A percentile compares a stretch with the other conserved stretches of the same genome.
These are phyloP conservation scores for Funneliformis mosseae DNA, from an alignment of 192 early-diverging fungal genomes.

Conservation along the genomic window DNA sequence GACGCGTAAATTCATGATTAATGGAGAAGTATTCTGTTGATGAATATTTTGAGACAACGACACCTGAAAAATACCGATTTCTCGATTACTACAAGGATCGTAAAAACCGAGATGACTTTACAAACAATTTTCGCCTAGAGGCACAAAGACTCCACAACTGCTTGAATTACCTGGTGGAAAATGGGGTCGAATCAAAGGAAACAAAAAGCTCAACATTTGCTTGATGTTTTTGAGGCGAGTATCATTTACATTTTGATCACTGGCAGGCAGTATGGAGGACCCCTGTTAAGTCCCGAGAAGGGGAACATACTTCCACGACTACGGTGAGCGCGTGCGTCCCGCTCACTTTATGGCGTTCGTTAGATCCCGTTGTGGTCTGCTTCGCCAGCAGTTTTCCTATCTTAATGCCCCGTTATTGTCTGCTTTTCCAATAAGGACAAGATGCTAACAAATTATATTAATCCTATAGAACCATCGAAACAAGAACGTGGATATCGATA, in stretches of 20 bases:
- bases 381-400: not conserved
- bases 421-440: constrained; percentile 14
- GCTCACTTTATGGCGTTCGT: constrained; percentile 36
- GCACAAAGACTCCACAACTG: constrained; percentile 18
- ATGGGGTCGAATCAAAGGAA: constrained; percentile 8
- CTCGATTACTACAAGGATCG: constrained; percentile 14
- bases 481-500: constrained; percentile 26
- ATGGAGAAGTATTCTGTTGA: constrained; percentile 5
- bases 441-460: constrained; percentile 27
- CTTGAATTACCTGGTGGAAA: constrained; percentile 22
- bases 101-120: constrained; percentile 24
- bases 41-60: constrained; percentile 7
- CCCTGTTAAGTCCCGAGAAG: constrained; percentile 34
- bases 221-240: constrained; percentile 35
- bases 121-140: constrained; percentile 25
- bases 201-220: constrained; percentile 23
- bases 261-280: constrained; percentile 37
- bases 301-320: constrained; percentile 33
- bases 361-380: constrained; percentile 38
- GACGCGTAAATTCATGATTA: too few species aligned
- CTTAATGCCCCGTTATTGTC: constrained; percentile 7
- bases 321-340: constrained; percentile 31
- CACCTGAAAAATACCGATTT: constrained; percentile 13
- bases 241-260: constrained; percentile 29
- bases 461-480: constrained; percentile 28